Evolutionary conservation across 2,329 filamentous ascomycete species (phyloP).

Genomic region (Tolypocladium guangdongense): DNA sequence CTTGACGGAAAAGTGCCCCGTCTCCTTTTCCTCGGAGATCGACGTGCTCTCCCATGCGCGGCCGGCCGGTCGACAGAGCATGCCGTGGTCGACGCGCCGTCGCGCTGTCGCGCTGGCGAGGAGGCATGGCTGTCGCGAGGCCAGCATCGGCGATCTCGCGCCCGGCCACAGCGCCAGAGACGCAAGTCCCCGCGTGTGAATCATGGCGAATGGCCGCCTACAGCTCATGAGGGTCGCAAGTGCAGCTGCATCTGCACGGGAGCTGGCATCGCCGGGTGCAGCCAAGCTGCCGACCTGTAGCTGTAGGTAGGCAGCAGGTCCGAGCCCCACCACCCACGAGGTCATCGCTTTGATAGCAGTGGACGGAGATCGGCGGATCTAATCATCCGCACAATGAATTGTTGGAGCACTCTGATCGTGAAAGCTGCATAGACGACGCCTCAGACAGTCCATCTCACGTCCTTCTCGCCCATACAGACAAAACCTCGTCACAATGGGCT

Average conservation of each 20-base stretch:
- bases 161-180: constrained; percentile 8
- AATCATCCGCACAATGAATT: constrained; percentile 10
- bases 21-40: constrained; percentile 45
- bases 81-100: not conserved
- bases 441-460: no score
- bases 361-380: constrained; percentile 13
- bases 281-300: not conserved
- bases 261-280: not conserved
- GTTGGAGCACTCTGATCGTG: not conserved
- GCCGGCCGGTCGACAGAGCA: not conserved
- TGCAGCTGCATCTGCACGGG: not conserved
- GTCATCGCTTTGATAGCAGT: constrained; percentile 5
- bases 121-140: constrained; percentile 1
- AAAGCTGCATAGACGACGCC: not conserved
- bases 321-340: constrained; percentile 7
- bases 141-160: not conserved
- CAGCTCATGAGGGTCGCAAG: constrained; percentile 1
- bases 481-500: constrained; percentile 38
- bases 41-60: constrained; percentile 4
- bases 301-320: not conserved
- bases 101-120: not conserved
- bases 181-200: constrained; percentile 14
- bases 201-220: constrained; percentile 12
- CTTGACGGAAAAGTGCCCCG: constrained; percentile 69
- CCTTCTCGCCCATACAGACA: not conserved